Evolutionary conservation across 805 yeast species (phyloP), one percentile per base, ranked within the genome.

Genomic region (Myxozyma geophila): DNA sequence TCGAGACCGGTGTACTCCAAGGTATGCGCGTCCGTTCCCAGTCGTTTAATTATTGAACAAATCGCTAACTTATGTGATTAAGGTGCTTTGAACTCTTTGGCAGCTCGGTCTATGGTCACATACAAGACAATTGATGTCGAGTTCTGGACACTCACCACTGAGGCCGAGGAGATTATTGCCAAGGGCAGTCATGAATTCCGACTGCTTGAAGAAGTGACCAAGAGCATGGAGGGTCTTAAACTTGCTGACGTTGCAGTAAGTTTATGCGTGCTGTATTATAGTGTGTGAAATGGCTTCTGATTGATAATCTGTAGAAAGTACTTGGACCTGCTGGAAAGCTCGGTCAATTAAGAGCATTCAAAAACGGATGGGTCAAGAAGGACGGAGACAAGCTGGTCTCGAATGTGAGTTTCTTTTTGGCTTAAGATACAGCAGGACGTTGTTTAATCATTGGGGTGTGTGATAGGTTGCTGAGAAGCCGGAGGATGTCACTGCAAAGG

Each of bases 301-400:
- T 23, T 36, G 17, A 23, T 3, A 12, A 28, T n/a, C 77, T 79
- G 41, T 72, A 72, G 56, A 75, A 86, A 60, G 83, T 87, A 69
- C 80, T 93, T 78, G 98, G 98, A 61, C 80, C 85, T 58, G 85
- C 85, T 64, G 98, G 98, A 67, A 87, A 87, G 71, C 83, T 93
- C 68, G 99, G 99, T 67, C 99, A 95, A 80, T 96, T 96, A 71
- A 87, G 92, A 73, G 99, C 98, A 17, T 96, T 95, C 84, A 93
- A 92, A 78, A 92, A 92, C 76, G 96, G 96, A 48, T 95, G 99
- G 99, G 87, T 95, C 72, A 79, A 84, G 68, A 95, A 96, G 76
- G 89, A 88, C 63, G 96, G 93, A 62, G 96, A 89, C 71, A 85
- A 82, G 72, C 83, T 93, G 70, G 84, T 90, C 56, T 80, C 87